Evolutionary conservation across 1,284 basidiomycete genomes (phyloP).

Genomic region (Jaminaea rosea): DNA sequence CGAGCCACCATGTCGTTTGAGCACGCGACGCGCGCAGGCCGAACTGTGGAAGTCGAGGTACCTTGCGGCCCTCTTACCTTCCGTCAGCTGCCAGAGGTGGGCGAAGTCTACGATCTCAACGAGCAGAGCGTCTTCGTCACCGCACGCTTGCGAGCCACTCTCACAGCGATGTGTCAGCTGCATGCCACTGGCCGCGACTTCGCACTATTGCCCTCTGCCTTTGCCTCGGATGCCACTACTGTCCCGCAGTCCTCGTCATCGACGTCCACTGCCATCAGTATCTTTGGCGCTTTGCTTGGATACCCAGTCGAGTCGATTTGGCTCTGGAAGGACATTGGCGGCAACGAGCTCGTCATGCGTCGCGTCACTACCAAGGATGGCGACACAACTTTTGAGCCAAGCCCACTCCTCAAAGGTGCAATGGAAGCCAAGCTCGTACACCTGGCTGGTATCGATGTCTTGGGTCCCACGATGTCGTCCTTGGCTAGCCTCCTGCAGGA

Average conservation of each 20-base stretch:
- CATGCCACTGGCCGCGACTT: constrained; percentile 43
- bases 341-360: constrained; percentile 46
- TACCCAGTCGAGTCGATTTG: constrained; percentile 46
- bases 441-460: constrained; percentile 47
- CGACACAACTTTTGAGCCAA: constrained; percentile 42
- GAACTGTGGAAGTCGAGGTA: constrained; percentile 14
- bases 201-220: constrained; percentile 31
- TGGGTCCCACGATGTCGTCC: constrained; percentile 44
- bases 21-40: constrained; percentile 13
- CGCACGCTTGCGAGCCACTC: constrained; percentile 39
- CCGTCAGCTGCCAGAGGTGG: constrained; percentile 23
- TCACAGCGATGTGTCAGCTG: constrained; percentile 45
- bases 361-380: constrained; percentile 38
- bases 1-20: constrained; percentile 29
- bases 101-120: constrained; percentile 10
- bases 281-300: constrained; percentile 46
- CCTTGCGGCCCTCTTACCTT: constrained; percentile 36
- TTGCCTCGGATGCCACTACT: constrained; percentile 9
- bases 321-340: constrained; percentile 48
- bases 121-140: constrained; percentile 29
- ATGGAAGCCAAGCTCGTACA: constrained; percentile 46
- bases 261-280: constrained; percentile 42
- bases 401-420: constrained; percentile 40
- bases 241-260: constrained; percentile 43
- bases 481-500: constrained; percentile 40